phyloP scores from a whole-genome alignment of 1,284 basidiomycete species.

The Naganishia sp. region DNA sequence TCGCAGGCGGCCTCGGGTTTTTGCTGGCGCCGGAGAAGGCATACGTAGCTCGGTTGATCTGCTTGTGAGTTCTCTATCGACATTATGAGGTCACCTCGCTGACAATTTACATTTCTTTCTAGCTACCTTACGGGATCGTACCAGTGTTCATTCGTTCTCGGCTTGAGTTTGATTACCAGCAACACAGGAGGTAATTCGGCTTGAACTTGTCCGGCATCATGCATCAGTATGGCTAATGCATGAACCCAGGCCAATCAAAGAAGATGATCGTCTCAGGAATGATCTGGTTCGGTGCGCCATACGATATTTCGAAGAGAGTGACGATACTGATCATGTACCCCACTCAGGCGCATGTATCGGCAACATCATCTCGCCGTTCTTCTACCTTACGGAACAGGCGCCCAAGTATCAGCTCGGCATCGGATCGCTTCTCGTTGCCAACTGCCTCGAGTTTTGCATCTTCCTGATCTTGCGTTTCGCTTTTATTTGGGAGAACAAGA shows the following conservation, averaged over 20 bases:
- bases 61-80: constrained; percentile 56
- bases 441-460: constrained; percentile 50
- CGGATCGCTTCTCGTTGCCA: constrained; percentile 53
- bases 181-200: constrained; percentile 53
- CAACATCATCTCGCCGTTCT: constrained; percentile 55
- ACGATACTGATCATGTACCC: constrained; percentile 18
- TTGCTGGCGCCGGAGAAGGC: constrained; percentile 51
- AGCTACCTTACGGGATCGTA: constrained; percentile 56
- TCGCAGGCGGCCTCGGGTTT: constrained; percentile 53
- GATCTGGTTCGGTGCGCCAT: constrained; percentile 30
- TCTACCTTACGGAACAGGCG: constrained; percentile 50
- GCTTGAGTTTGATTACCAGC: constrained; percentile 56
- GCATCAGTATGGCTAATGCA: too few relatives aligned
- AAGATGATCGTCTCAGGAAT: constrained; percentile 52
- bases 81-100: background rate
- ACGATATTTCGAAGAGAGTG: constrained; percentile 22
- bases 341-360: constrained; percentile 47
- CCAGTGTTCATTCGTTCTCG: constrained; percentile 57
- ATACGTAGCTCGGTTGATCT: constrained; percentile 56
- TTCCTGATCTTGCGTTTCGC: constrained; percentile 54
- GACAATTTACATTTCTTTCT: background rate
- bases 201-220: too few relatives aligned
- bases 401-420: constrained; percentile 56
- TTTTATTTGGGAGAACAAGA: constrained; percentile 53
- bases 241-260: constrained; percentile 49